Percentiles rank a stretch among this genome's conserved stretches.
Conservation (phyloP, 2,329 filamentous ascomycete genomes). For the Ceratocystis colombiana region DNA sequence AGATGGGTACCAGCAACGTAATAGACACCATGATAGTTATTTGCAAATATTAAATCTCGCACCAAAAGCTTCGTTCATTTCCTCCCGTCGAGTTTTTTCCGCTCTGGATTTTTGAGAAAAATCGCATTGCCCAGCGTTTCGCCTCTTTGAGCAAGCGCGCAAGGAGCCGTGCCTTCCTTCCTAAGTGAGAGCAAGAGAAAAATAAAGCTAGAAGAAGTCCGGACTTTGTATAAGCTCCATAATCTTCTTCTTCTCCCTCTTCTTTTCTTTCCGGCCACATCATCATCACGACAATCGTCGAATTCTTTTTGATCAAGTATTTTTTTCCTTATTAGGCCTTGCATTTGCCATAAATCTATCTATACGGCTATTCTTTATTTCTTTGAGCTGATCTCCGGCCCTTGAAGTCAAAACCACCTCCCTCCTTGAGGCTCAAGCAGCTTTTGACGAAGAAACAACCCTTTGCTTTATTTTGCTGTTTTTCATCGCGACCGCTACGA, state of each 20-base stretch:
- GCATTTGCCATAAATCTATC: too few species aligned
- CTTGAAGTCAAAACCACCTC: neutral
- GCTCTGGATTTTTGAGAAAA: constrained; percentile 6
- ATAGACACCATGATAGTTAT: too few species aligned
- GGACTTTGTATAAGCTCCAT: constrained; percentile 6
- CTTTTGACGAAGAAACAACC: constrained; percentile 10
- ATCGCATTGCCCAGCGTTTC: constrained; percentile 6
- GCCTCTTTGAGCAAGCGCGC: constrained; percentile 14
- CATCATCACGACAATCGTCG: too few species aligned
- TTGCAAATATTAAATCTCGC: too few species aligned
- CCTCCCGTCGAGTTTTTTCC: neutral
- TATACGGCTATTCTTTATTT: too few species aligned
- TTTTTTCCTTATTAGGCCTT: neutral
- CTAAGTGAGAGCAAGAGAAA: constrained; percentile 9
- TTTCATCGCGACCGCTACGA: neutral
- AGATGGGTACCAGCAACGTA: too few species aligned
- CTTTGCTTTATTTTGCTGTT: neutral
- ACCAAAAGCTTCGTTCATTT: too few species aligned
- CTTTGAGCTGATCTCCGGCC: too few species aligned
- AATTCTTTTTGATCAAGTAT: neutral
- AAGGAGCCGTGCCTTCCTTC: constrained; percentile 17
- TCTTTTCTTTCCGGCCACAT: neutral
- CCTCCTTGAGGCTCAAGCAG: neutral
- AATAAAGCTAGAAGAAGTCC: constrained; percentile 12
- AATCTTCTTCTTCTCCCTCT: constrained; percentile 27